These are phyloP conservation scores for Curvularia hawaiiensis DNA, from an alignment of 2,329 filamentous ascomycete species.

Conservation along the genomic window DNA sequence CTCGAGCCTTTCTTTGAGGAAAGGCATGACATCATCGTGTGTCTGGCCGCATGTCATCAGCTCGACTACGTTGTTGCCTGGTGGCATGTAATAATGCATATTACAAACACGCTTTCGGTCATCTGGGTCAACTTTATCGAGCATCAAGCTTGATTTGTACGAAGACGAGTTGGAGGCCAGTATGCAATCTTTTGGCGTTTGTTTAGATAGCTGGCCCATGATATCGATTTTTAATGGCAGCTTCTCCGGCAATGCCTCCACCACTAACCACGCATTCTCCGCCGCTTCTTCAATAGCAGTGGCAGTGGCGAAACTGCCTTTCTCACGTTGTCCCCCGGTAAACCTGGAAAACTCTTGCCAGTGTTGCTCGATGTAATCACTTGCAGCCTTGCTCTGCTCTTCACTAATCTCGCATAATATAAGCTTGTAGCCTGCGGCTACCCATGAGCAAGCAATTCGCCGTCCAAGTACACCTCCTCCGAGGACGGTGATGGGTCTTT, in stretches of 20 bases:
- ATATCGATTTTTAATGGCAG: constrained; percentile 56
- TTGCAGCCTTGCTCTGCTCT: constrained; percentile 15
- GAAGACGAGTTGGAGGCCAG: constrained; percentile 59
- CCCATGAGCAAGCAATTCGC: constrained; percentile 19
- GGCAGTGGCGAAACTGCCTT: constrained; percentile 20
- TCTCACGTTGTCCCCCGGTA: not conserved
- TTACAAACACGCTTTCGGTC: constrained; percentile 46
- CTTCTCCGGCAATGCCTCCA: constrained; percentile 60
- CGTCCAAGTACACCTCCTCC: constrained; percentile 20
- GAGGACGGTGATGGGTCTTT: constrained; percentile 14
- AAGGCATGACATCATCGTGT: constrained; percentile 50
- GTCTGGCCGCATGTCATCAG: constrained; percentile 60
- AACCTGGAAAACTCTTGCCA: constrained; percentile 6
- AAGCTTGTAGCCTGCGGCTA: constrained; percentile 15
- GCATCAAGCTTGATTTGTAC: constrained; percentile 57
- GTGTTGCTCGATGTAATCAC: constrained; percentile 16
- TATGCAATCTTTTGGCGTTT: constrained; percentile 54
- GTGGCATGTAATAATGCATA: constrained; percentile 60
- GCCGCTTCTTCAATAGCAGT: constrained; percentile 51
- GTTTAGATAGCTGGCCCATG: constrained; percentile 54
- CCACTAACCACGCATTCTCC: constrained; percentile 57
- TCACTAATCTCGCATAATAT: constrained; percentile 16
- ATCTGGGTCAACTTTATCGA: constrained; percentile 50
- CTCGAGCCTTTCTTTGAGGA: constrained; percentile 49
- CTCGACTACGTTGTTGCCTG: constrained; percentile 53